Evolutionary conservation across 2,329 filamentous ascomycete genomes (phyloP).

Genomic region (Arthroderma sp.): DNA sequence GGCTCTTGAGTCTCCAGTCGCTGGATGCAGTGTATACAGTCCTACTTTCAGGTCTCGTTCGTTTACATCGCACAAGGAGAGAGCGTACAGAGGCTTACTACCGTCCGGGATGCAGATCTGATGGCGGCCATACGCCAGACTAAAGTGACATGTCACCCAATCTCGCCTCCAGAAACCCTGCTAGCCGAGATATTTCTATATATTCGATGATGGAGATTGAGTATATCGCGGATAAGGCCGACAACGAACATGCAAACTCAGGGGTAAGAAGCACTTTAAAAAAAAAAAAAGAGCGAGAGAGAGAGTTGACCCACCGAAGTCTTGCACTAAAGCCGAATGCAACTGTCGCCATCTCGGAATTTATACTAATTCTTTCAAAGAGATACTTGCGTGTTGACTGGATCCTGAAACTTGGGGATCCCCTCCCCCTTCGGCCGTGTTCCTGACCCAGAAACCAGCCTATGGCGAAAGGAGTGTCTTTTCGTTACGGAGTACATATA

Average conservation of each 20-base stretch:
- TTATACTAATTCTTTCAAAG: not conserved
- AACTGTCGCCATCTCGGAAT: not conserved
- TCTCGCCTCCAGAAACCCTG: slow-evolving; percentile 2
- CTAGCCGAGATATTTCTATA: not conserved
- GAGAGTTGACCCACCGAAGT: not conserved
- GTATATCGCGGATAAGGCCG: not conserved
- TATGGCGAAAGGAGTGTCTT: not conserved
- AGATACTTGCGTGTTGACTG: not conserved
- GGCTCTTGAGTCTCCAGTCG: not conserved
- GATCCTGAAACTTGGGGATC: not conserved
- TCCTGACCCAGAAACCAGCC: not conserved
- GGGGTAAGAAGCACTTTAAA: not conserved
- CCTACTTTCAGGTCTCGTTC: too few species aligned
- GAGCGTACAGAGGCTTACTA: not conserved
- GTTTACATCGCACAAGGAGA: not conserved
- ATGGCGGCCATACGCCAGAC: not conserved
- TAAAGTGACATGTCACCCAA: not conserved
- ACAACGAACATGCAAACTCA: not conserved
- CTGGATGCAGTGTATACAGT: not conserved
- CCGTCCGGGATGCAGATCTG: not conserved
- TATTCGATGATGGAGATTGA: not conserved
- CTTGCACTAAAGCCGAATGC: not conserved
- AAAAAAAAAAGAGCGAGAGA: not conserved
- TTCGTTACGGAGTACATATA: not conserved
- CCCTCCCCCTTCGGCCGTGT: not conserved